Evolutionary conservation across 257 asterid species (phyloP), one percentile per base, ranked within the genome.

Genomic region (Scutellaria baicalensis): DNA sequence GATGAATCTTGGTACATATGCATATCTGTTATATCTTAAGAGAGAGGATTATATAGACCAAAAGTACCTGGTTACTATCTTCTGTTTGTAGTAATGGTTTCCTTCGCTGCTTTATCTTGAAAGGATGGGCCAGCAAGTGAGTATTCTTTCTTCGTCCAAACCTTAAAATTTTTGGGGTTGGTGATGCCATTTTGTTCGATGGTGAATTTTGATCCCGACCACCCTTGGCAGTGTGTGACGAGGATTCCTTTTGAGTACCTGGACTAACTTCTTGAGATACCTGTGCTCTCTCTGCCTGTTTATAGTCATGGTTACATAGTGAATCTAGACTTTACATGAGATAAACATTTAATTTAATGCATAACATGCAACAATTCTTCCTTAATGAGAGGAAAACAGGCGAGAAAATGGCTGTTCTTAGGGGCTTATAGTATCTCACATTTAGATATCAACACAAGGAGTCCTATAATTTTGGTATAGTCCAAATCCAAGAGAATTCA

Each of bases 51-150:
- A 2, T n/a, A n/a, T 23, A 64, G 66, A 59, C 66, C 61, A 70
- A 71, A 58, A 27, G 61, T 82, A 93, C 95, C 95, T 82, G 82
- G 59, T 64, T 75, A 69, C 39, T 71, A 59, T 70, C 79, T 58
- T 79, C 75, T 16, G 71, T 75, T 13, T 64, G 81, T 35, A 42
- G 62, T 50, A 67, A 59, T 49, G 80, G 75, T 71, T 73, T 76
- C 73, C 68, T 83, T 51, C 52, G 68, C 78, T 77, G 84, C 82
- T 81, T 85, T 75, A 49, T 79, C 72, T 81, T 83, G 8, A 58
- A 70, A 59, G 86, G 65, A 64, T 73, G 44, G 54, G 80, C 64
- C 68, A 68, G 76, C 70, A 70, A 65, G 71, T 40, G 68, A 23
- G 84, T 47, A 21, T 76, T 76, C 75, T 70, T 80, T 73, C 78